phyloP scores from a whole-genome alignment of 768 basidiomycete genomes.

The Kwoniella europaea region DNA sequence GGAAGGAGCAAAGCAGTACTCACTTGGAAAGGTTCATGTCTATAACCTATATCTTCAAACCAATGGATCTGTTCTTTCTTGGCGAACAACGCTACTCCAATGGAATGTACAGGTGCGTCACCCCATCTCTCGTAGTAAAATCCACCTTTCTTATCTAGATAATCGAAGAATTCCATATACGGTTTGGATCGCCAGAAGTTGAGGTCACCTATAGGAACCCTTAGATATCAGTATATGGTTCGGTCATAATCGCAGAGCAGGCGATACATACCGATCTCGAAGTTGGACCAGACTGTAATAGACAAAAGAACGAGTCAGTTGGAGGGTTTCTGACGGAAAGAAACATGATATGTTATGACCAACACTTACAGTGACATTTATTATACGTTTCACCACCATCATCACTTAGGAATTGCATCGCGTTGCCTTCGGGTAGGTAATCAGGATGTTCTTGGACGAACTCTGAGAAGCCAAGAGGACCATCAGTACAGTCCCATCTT shows the following conservation, averaged over 20 bases:
- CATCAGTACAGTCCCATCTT: too few species aligned
- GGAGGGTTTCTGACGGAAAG: background rate
- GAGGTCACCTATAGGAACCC: constrained; percentile 61
- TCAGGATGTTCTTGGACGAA: constrained; percentile 71
- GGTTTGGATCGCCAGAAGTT: constrained; percentile 83
- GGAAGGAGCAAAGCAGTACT: constrained; percentile 46
- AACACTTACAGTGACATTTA: constrained; percentile 70
- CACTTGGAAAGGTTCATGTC: constrained; percentile 92
- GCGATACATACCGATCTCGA: constrained; percentile 71
- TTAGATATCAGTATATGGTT: background rate
- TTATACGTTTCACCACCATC: constrained; percentile 76
- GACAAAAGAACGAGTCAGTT: constrained; percentile 18
- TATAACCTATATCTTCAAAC: constrained; percentile 92
- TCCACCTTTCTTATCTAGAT: constrained; percentile 77
- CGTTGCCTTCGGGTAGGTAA: constrained; percentile 68
- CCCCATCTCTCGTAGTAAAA: constrained; percentile 86
- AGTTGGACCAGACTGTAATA: constrained; percentile 82
- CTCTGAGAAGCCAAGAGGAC: constrained; percentile 59
- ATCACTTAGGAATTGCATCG: constrained; percentile 75
- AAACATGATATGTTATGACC: background rate
- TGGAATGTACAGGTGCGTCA: constrained; percentile 88
- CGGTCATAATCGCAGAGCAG: background rate
- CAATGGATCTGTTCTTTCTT: constrained; percentile 89
- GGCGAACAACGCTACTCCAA: constrained; percentile 87
- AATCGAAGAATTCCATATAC: constrained; percentile 81